Evolutionary conservation across 257 asterid species (phyloP), one percentile per base, ranked within the genome.

Genomic region (Przewalskia tangutica): DNA sequence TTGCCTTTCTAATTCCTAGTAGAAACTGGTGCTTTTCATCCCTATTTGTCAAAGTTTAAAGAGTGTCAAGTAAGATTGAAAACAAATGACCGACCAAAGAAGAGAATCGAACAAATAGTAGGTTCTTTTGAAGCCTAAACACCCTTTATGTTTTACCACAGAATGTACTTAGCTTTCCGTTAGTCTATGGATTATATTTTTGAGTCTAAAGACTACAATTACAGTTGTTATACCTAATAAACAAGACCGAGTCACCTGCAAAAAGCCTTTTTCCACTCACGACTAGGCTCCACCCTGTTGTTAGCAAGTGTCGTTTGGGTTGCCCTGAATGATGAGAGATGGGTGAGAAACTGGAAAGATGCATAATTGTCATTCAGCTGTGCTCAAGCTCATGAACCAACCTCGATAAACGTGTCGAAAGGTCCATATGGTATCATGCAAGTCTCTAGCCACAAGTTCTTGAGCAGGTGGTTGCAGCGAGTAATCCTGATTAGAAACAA

Each of bases 321-420:
- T 95, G 98, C 83, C 98, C 98, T 95, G 58, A 46, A 76, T 42
- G 20, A 83, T 54, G 54, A 13, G 36, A 70, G 32, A 14, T n/a
- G 7, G 46, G 60, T 62, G 59, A 59, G 76, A 6, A 23, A 65
- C 17, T 20, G 56, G 23, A 75, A 75, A 75, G 20, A 75, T 14
- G 46, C 80, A 75, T 27, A 14, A 48, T 7, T 50, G 8, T 50
- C 46, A 23, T 46, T 71, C n/a, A 71, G 38, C 18, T 46, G 7
- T 14, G 17, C 27, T 42, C 59, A 65, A 68, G 32, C 32, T 27
- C 32, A 80, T 84, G 32, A 84, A 86, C 85, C 38, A 84, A 95
- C 98, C 99, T 17, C 98, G 95, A 86, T 89, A 95, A 65, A 95
- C 90, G 87, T 93, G 99, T 82, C 99, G 97, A 85, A 95, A 95